phyloP scores from a whole-genome alignment of 495 filamentous ascomycete genomes.

The Penicillium parvum region DNA sequence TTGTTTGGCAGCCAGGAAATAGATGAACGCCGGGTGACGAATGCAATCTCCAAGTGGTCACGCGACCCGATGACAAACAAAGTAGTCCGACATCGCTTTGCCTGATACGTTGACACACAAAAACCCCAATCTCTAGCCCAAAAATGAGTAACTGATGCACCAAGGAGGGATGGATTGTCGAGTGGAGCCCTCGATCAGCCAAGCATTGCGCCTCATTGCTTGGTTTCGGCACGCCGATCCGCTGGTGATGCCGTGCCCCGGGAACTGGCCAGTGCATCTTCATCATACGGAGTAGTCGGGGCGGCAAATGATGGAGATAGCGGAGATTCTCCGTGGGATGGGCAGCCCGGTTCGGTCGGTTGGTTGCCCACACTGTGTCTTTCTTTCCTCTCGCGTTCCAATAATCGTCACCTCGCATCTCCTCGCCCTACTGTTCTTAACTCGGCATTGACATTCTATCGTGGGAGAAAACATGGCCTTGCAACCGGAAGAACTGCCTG shows the following conservation, averaged over 20 bases:
- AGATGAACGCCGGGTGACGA: no score
- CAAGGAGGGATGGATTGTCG: constrained; percentile 2
- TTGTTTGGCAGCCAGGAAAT: no score
- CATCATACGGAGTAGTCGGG: no score
- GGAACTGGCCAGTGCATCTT: no score
- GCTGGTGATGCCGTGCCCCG: neutral
- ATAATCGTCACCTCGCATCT: neutral
- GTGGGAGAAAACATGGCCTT: neutral
- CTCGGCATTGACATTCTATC: neutral
- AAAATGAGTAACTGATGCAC: constrained; percentile 9
- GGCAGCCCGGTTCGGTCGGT: constrained; percentile 1
- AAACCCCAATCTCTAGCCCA: neutral
- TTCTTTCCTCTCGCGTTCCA: no score
- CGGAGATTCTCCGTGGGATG: neutral
- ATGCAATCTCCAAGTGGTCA: no score
- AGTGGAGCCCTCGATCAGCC: constrained; percentile 13
- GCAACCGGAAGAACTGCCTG: neutral
- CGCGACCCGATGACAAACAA: neutral
- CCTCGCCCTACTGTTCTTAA: neutral
- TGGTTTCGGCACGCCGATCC: constrained; percentile 19
- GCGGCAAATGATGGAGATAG: constrained; percentile 10
- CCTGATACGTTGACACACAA: neutral
- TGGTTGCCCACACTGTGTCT: neutral
- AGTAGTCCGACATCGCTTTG: neutral
- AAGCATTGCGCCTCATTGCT: constrained; percentile 18